Evolutionary conservation across 306 rosid species (phyloP).

Genomic region (Quercus cerris): DNA sequence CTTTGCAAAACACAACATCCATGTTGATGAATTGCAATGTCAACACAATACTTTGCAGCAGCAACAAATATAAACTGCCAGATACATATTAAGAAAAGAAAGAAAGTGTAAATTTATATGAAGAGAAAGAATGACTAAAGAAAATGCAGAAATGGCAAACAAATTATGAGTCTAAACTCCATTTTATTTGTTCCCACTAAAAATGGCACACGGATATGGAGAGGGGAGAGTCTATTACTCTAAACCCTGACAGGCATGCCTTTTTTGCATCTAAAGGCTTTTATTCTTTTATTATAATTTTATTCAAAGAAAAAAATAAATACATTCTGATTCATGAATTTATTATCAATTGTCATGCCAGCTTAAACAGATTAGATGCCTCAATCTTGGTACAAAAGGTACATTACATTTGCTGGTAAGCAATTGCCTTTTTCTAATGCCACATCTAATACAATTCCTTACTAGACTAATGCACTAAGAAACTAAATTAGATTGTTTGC

Average conservation of each 20-base stretch:
- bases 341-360: not conserved
- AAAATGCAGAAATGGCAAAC: not conserved
- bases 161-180: not conserved
- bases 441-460: not conserved
- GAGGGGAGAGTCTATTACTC: not conserved
- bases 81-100: not conserved
- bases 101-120: constrained; percentile 2
- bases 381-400: not conserved
- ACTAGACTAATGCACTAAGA: not conserved
- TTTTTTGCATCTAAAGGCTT: not conserved
- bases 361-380: not conserved
- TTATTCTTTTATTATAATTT: not conserved
- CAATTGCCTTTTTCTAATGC: not conserved
- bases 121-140: not conserved
- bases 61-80: constrained; percentile 59
- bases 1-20: constrained; percentile 68
- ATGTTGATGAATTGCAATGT: constrained; percentile 65
- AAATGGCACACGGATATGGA: not conserved
- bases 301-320: not conserved
- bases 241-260: not conserved
- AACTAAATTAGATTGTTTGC: no score
- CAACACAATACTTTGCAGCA: constrained; percentile 54
- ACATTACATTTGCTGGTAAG: not conserved
- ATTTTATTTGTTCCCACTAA: not conserved
- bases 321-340: not conserved